Percentiles rank a stretch among this genome's conserved stretches.
phyloP scores from a whole-genome alignment of 306 rosid species.

The Clitoria ternatea region DNA sequence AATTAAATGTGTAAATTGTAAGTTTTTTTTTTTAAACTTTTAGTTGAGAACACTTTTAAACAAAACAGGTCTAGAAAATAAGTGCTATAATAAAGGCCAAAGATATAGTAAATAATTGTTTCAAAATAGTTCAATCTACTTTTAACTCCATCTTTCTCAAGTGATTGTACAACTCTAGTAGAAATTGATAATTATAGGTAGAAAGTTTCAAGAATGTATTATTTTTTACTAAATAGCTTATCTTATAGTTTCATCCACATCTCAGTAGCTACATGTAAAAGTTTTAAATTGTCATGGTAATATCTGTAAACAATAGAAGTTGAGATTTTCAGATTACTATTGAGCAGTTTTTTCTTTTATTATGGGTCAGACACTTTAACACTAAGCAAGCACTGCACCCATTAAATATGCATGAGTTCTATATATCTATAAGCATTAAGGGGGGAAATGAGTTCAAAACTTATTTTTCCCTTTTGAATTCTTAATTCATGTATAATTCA shows the following conservation, averaged over 20 bases:
- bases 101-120: too few relatives aligned
- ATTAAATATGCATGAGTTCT: too few relatives aligned
- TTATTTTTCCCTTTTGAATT: too few relatives aligned
- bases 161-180: neutral
- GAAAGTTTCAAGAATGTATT: too few relatives aligned
- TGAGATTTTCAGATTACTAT: too few relatives aligned
- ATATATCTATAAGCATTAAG: too few relatives aligned
- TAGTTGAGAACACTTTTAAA: conserved; percentile 17
- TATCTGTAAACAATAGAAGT: too few relatives aligned
- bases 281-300: too few relatives aligned
- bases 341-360: neutral
- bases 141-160: neutral
- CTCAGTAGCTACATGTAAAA: neutral
- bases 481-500: too few relatives aligned
- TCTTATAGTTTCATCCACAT: neutral
- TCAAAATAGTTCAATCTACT: neutral
- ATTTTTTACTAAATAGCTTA: neutral
- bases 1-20: neutral
- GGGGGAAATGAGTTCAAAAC: too few relatives aligned
- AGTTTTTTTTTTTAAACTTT: neutral
- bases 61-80: neutral
- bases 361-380: too few relatives aligned
- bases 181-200: neutral
- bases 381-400: too few relatives aligned
- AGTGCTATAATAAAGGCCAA: neutral